Evolutionary conservation across 345 rosid species (phyloP).

Genomic region (Toxicodendron radicans): DNA sequence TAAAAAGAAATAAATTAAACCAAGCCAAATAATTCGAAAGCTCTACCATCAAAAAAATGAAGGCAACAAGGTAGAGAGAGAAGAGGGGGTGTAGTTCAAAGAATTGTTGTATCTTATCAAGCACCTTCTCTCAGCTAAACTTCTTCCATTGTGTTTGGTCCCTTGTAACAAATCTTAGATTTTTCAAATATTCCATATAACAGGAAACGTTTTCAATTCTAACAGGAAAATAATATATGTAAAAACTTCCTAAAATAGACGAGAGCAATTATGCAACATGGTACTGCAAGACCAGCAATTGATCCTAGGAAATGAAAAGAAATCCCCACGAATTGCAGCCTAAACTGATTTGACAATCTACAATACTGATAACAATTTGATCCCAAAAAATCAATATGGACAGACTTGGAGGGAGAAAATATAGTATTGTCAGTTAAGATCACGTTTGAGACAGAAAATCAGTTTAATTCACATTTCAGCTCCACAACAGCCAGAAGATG

Average conservation of each 20-base stretch:
- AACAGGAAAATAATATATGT: background rate
- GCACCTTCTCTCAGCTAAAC: no score
- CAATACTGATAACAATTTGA: background rate
- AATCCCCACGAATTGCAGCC: background rate
- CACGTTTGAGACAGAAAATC: background rate
- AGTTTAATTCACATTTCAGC: background rate
- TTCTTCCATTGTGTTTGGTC: background rate
- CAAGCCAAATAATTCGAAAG: background rate
- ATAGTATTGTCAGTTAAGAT: background rate
- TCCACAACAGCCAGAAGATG: background rate
- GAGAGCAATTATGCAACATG: background rate
- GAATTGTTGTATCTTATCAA: no score
- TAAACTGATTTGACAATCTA: background rate
- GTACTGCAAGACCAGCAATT: background rate
- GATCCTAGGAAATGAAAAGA: background rate
- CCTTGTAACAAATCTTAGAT: background rate
- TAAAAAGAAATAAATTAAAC: background rate
- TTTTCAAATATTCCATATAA: no score
- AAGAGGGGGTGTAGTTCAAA: no score
- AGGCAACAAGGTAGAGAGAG: no score
- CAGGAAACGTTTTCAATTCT: no score
- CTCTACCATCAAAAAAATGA: background rate
- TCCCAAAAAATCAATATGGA: background rate
- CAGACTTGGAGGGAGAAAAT: background rate
- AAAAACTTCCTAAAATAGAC: background rate